These are phyloP conservation scores for Quercus variabilis DNA, from an alignment of 306 rosid genomes.

Conservation along the genomic window DNA sequence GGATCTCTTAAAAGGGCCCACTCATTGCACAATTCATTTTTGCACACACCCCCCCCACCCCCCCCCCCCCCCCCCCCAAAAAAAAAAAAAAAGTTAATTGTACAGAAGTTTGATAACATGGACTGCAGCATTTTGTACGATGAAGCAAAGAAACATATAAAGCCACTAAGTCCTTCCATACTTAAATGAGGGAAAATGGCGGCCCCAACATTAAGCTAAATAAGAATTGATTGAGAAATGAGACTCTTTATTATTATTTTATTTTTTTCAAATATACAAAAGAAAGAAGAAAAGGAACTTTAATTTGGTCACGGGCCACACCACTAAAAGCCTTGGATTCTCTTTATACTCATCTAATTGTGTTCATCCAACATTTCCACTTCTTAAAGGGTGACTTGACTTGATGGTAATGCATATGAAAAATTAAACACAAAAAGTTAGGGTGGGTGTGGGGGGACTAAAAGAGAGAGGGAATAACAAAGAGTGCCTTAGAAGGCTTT, in stretches of 20 bases:
- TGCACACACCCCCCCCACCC: too few species aligned
- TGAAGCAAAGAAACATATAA: neutral
- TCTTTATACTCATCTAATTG: constrained; percentile 1
- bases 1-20: too few species aligned
- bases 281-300: neutral
- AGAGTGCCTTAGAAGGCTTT: constrained; percentile 35
- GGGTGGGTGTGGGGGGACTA: neutral
- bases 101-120: neutral
- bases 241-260: neutral
- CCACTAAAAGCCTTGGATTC: constrained; percentile 5
- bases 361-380: constrained; percentile 17
- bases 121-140: neutral
- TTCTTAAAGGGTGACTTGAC: constrained; percentile 13
- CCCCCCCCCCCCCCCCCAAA: too few species aligned
- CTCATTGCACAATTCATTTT: too few species aligned
- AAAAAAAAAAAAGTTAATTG: neutral
- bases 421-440: neutral
- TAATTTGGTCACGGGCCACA: neutral
- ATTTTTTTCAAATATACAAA: neutral
- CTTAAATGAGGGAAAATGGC: neutral
- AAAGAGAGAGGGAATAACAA: constrained; percentile 12
- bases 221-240: neutral
- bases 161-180: neutral
- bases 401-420: constrained; percentile 27
- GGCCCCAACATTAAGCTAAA: neutral